phyloP scores from a whole-genome alignment of 2,329 filamentous ascomycete genomes.

The Calonectria henricotiae region DNA sequence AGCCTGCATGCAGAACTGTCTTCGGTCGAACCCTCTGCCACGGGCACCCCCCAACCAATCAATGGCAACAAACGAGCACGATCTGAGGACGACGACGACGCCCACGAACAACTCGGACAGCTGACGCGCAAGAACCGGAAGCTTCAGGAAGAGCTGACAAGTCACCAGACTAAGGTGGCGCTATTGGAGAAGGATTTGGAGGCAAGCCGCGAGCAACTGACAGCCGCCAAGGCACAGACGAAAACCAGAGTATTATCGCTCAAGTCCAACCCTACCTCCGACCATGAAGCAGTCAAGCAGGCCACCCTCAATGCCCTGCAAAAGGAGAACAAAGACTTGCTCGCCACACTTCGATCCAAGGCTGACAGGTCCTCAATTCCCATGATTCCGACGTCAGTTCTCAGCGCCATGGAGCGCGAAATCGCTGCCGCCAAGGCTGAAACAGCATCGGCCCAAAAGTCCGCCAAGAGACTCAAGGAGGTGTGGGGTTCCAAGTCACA shows the following conservation, averaged over 20 bases:
- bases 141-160: constrained; percentile 83
- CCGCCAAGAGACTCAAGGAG: constrained; percentile 88
- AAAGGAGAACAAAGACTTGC: constrained; percentile 87
- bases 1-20: constrained; percentile 82
- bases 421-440: constrained; percentile 81
- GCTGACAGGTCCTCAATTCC: constrained; percentile 65
- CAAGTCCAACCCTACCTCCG: constrained; percentile 91
- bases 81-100: constrained; percentile 71
- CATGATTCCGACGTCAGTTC: constrained; percentile 82
- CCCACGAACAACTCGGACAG: constrained; percentile 83
- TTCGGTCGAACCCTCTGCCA: constrained; percentile 68
- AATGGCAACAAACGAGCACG: constrained; percentile 77
- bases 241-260: constrained; percentile 89
- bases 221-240: constrained; percentile 75
- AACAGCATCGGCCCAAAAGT: constrained; percentile 84
- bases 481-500: constrained; percentile 93
- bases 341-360: constrained; percentile 77
- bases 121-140: constrained; percentile 90
- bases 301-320: constrained; percentile 84
- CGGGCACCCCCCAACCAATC: constrained; percentile 59
- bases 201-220: constrained; percentile 81
- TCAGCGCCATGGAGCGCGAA: constrained; percentile 83
- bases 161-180: constrained; percentile 78
- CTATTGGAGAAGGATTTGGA: constrained; percentile 84
- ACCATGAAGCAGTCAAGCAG: constrained; percentile 88